Conservation (phyloP, 2,329 filamentous ascomycete species). For the Botrytis cinerea region DNA sequence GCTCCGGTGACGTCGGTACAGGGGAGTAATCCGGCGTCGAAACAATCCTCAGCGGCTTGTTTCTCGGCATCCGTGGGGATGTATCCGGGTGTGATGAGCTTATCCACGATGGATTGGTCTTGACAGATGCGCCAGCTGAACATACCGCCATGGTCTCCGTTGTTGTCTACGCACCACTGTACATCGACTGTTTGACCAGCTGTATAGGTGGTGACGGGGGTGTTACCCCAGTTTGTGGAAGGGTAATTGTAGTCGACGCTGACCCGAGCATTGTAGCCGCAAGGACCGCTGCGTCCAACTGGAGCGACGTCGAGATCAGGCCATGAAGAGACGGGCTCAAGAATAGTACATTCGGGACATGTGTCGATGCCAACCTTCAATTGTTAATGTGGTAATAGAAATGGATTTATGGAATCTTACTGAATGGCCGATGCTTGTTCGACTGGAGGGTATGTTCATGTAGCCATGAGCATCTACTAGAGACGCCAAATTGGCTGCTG, state of each 20-base stretch:
- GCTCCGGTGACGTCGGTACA: constrained; percentile 55
- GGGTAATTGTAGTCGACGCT: constrained; percentile 45
- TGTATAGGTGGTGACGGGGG: constrained; percentile 48
- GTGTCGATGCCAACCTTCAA: constrained; percentile 46
- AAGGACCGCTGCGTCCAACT: constrained; percentile 52
- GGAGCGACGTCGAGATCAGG: constrained; percentile 49
- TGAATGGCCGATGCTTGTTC: constrained; percentile 48
- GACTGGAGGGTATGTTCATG: constrained; percentile 47
- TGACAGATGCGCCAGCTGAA: constrained; percentile 57
- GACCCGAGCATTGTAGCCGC: constrained; percentile 56
- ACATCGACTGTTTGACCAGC: constrained; percentile 52
- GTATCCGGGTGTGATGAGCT: constrained; percentile 51
- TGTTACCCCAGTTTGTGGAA: constrained; percentile 45
- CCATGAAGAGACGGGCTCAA: constrained; percentile 54
- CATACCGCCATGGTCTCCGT: constrained; percentile 59
- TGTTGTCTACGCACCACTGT: constrained; percentile 58
- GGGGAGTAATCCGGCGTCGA: constrained; percentile 49
- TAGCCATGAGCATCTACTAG: constrained; percentile 48
- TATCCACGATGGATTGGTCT: constrained; percentile 53
- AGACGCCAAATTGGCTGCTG: not conserved
- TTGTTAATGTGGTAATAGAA: not conserved
- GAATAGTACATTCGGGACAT: constrained; percentile 57
- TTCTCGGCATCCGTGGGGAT: constrained; percentile 54
- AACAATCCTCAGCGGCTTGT: constrained; percentile 55
- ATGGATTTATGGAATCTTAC: constrained; percentile 44